Evolutionary conservation across 75 land plant genomes (phyloP).

Genomic region (Picea glauca): DNA sequence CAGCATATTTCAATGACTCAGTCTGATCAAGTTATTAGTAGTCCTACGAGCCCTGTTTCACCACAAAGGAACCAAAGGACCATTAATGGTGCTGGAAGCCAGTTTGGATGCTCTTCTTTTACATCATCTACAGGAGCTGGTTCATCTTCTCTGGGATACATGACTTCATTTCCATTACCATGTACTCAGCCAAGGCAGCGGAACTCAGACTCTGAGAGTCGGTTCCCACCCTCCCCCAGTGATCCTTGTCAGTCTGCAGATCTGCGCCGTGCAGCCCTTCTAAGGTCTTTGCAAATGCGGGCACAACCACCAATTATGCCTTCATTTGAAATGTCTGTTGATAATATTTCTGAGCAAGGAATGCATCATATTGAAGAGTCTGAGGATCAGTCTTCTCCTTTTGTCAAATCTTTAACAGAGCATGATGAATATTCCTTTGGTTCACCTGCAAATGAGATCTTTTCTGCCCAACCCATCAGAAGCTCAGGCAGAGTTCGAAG

Average conservation of each 20-base stretch:
- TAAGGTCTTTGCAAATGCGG: slow-evolving; percentile 90
- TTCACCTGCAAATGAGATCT: slow-evolving; percentile 16
- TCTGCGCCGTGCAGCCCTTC: slow-evolving; percentile 78
- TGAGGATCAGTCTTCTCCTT: slow-evolving; percentile 27
- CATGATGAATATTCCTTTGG: slow-evolving; percentile 12
- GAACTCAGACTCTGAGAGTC: slow-evolving; percentile 65
- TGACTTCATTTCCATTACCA: slow-evolving; percentile 21
- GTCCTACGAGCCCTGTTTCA: slow-evolving; percentile 65
- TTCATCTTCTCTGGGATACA: slow-evolving; percentile 15
- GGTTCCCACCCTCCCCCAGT: slow-evolving; percentile 92
- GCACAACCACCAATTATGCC: slow-evolving; percentile 57
- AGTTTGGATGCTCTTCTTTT: slow-evolving; percentile 12
- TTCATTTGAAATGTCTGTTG: slow-evolving; percentile 31
- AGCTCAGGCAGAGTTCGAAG: slow-evolving; percentile 22
- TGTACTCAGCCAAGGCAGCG: slow-evolving; percentile 54
- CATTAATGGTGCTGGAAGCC: slow-evolving; percentile 8
- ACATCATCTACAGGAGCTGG: slow-evolving; percentile 14
- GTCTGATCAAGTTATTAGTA: slow-evolving; percentile 22
- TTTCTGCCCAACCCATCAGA: slow-evolving; percentile 17
- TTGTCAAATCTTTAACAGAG: slow-evolving; percentile 14
- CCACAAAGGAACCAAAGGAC: slow-evolving; percentile 45
- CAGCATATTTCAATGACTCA: slow-evolving; percentile 25
- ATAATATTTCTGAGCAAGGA: slow-evolving; percentile 15
- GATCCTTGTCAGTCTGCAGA: slow-evolving; percentile 92
- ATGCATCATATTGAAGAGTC: slow-evolving; percentile 16